Evolutionary conservation across 768 basidiomycete genomes (phyloP).

Genomic region (Leccinum uliginosum): DNA sequence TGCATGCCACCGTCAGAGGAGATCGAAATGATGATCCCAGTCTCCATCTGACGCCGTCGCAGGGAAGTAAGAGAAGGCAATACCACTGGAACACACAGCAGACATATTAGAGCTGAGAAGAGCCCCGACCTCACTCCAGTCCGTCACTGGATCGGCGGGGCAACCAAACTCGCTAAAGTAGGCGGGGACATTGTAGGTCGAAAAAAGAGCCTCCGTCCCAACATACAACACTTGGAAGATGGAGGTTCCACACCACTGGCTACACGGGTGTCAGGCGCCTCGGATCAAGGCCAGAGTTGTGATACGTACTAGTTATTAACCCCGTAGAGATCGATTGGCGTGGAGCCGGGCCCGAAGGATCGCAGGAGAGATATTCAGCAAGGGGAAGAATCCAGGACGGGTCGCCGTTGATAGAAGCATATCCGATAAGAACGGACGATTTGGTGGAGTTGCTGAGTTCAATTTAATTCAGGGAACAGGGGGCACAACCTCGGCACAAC

Average conservation of each 20-base stretch:
- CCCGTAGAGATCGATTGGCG: constrained; percentile 81
- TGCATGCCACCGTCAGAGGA: constrained; percentile 68
- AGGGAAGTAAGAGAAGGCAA: constrained; percentile 90
- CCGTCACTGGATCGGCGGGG: constrained; percentile 55
- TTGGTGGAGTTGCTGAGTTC: constrained; percentile 54
- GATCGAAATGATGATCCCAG: constrained; percentile 87
- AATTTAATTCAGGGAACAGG: neutral
- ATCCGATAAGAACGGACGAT: constrained; percentile 70
- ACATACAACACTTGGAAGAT: constrained; percentile 56
- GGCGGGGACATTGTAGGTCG: constrained; percentile 69
- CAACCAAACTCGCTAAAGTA: constrained; percentile 92
- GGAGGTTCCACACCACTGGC: constrained; percentile 79
- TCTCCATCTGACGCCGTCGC: constrained; percentile 65
- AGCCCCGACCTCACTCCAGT: constrained; percentile 74
- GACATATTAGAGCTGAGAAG: constrained; percentile 73
- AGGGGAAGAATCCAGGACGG: constrained; percentile 58
- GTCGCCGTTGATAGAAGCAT: constrained; percentile 78
- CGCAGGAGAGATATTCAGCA: constrained; percentile 80
- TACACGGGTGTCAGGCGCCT: constrained; percentile 28
- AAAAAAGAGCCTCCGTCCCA: constrained; percentile 48
- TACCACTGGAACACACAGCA: constrained; percentile 82
- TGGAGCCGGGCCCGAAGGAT: constrained; percentile 49
- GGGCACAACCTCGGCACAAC: neutral
- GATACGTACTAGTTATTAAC: constrained; percentile 76
- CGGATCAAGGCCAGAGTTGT: neutral